Percentiles rank a stretch among this genome's conserved stretches.
Conservation (phyloP, 169 alveolate species). For the Plasmodium inui region DNA sequence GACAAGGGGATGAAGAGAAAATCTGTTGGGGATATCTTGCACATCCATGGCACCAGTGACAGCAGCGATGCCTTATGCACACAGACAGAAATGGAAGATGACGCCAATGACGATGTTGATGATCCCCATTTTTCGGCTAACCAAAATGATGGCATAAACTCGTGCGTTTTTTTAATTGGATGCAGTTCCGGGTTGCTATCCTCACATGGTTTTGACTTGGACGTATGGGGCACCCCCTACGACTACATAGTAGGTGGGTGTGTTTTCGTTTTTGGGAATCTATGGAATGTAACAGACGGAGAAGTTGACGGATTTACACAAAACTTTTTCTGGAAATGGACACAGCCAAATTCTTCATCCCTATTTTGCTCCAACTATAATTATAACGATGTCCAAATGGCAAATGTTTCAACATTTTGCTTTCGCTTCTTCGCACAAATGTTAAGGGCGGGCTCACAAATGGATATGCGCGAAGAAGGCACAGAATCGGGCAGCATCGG, state of each 20-base stretch:
- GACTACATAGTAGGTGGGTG: slow-evolving; percentile 80
- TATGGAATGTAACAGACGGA: slow-evolving; percentile 83
- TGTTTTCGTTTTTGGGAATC: slow-evolving; percentile 79
- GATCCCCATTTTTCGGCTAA: neutral
- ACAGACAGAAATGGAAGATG: neutral
- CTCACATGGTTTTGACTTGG: slow-evolving; percentile 71
- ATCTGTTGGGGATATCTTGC: slow-evolving; percentile 4
- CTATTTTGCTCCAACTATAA: slow-evolving; percentile 45
- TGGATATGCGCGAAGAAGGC: neutral
- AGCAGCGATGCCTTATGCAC: neutral
- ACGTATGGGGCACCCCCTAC: slow-evolving; percentile 76
- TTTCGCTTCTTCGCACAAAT: slow-evolving; percentile 37
- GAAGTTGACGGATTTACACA: slow-evolving; percentile 81
- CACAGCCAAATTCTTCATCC: slow-evolving; percentile 79
- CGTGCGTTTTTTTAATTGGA: slow-evolving; percentile 80
- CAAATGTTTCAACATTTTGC: neutral
- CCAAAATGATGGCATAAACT: slow-evolving; percentile 51
- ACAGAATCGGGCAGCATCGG: neutral
- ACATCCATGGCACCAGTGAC: neutral
- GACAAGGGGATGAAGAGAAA: slow-evolving; percentile 39
- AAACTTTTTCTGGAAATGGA: slow-evolving; percentile 83
- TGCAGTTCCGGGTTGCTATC: slow-evolving; percentile 83
- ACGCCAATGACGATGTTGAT: neutral
- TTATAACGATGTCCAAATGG: slow-evolving; percentile 19
- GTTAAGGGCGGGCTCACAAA: neutral